phyloP scores from a whole-genome alignment of 805 yeast species.

The Torulaspora quercuum region DNA sequence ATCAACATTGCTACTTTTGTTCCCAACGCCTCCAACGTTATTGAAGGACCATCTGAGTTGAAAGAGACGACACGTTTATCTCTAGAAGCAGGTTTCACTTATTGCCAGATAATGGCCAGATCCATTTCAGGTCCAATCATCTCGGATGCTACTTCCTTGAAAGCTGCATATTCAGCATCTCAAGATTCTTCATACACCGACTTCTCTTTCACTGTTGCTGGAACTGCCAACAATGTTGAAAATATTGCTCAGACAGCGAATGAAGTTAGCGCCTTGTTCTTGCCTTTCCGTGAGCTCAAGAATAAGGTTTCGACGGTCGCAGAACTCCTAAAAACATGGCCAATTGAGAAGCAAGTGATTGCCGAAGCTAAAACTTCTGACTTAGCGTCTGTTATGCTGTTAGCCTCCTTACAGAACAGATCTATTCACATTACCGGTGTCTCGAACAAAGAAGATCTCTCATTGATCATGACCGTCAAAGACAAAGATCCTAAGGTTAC shows the following conservation, averaged over 20 bases:
- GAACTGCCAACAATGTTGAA: constrained; percentile 63
- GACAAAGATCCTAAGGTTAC: constrained; percentile 78
- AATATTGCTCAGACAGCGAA: constrained; percentile 59
- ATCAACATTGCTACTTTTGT: constrained; percentile 77
- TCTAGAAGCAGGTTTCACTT: constrained; percentile 83
- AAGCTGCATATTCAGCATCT: constrained; percentile 52
- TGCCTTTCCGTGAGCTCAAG: constrained; percentile 73
- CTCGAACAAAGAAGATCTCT: constrained; percentile 73
- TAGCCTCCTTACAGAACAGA: constrained; percentile 83
- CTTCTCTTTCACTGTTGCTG: constrained; percentile 79
- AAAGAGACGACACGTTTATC: constrained; percentile 67
- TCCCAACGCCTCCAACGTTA: constrained; percentile 54
- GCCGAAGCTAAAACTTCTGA: constrained; percentile 92
- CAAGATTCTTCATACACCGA: constrained; percentile 70
- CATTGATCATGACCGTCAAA: constrained; percentile 80
- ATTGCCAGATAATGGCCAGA: constrained; percentile 74
- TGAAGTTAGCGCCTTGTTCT: constrained; percentile 71
- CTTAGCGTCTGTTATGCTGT: constrained; percentile 83
- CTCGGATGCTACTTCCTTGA: constrained; percentile 61
- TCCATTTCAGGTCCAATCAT: constrained; percentile 58
- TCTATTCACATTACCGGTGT: constrained; percentile 88
- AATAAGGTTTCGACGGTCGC: constrained; percentile 75
- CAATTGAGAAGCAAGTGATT: constrained; percentile 73
- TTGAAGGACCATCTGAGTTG: constrained; percentile 50
- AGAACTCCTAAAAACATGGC: constrained; percentile 80